phyloP scores from a whole-genome alignment of 768 basidiomycete species.

The Lactarius sp. region DNA sequence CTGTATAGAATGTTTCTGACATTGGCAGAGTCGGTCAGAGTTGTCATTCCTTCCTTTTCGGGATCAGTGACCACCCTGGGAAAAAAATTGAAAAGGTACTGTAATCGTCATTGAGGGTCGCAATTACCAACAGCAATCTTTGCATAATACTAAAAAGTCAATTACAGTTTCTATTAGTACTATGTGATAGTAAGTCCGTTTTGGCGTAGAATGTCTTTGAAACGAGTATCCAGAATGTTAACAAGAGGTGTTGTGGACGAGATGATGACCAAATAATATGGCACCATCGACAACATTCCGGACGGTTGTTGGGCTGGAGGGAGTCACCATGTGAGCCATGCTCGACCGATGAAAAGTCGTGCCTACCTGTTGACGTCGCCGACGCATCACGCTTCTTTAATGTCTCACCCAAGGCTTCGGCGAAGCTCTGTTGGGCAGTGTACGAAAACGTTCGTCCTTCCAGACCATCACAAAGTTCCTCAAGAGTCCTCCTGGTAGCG shows the following conservation, averaged over 20 bases:
- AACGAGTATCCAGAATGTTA: neutral
- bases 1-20: constrained; percentile 53
- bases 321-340: neutral
- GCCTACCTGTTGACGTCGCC: neutral
- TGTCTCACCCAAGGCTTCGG: neutral
- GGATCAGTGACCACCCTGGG: neutral
- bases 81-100: too few species aligned
- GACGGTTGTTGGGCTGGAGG: neutral
- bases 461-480: constrained; percentile 6
- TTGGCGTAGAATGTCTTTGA: neutral
- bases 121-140: too few species aligned
- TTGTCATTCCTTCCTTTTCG: neutral
- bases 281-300: neutral
- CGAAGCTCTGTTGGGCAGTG: constrained; percentile 1
- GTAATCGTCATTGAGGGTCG: too few species aligned
- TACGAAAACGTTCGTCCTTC: neutral
- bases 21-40: constrained; percentile 30
- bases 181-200: neutral
- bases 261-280: constrained; percentile 4
- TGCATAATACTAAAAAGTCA: too few species aligned
- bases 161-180: neutral
- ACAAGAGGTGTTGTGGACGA: neutral
- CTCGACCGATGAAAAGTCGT: neutral
- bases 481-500: neutral
- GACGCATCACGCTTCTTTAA: neutral